Evolutionary conservation across 1,284 basidiomycete genomes (phyloP).

Genomic region (Phlebopus sp.): DNA sequence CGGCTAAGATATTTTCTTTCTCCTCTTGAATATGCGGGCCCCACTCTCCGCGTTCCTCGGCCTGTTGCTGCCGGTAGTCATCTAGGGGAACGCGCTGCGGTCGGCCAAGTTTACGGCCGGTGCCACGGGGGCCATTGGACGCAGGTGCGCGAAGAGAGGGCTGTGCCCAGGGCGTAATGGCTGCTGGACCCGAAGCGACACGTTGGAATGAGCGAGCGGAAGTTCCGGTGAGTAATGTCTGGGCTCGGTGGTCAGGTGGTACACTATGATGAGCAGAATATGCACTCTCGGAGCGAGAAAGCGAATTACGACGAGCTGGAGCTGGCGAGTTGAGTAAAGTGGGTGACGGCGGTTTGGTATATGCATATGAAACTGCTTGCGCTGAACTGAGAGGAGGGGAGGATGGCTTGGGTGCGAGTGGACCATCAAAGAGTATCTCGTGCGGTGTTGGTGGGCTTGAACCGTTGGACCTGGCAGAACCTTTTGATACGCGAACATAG

Average conservation of each 20-base stretch:
- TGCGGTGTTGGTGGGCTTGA: conserved; percentile 41
- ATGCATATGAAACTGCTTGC: conserved; percentile 19
- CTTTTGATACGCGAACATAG: conserved; percentile 51
- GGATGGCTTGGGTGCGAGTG: conserved; percentile 20
- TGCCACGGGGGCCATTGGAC: conserved; percentile 34
- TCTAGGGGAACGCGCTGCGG: conserved; percentile 44
- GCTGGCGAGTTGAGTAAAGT: conserved; percentile 38
- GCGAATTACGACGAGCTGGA: conserved; percentile 41
- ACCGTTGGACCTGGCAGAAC: conserved; percentile 32
- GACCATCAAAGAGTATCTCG: conserved; percentile 23
- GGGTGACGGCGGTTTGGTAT: conserved; percentile 34
- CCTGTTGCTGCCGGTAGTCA: conserved; percentile 37
- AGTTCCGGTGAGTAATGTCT: conserved; percentile 16
- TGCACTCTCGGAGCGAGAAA: conserved; percentile 66
- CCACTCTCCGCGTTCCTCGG: conserved; percentile 38
- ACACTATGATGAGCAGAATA: conserved; percentile 30
- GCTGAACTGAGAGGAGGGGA: conserved; percentile 24
- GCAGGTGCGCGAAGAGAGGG: conserved; percentile 23
- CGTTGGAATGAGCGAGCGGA: conserved; percentile 55
- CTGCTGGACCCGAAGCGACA: conserved; percentile 53
- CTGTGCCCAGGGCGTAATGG: conserved; percentile 32
- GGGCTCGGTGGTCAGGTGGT: conserved; percentile 23
- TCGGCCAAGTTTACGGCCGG: conserved; percentile 33
- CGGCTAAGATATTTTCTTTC: conserved; percentile 30
- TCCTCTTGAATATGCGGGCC: conserved; percentile 28